Evolutionary conservation across 176 grass and related monocot genomes (phyloP).

Genomic region (Echinochloa phyllopogon): DNA sequence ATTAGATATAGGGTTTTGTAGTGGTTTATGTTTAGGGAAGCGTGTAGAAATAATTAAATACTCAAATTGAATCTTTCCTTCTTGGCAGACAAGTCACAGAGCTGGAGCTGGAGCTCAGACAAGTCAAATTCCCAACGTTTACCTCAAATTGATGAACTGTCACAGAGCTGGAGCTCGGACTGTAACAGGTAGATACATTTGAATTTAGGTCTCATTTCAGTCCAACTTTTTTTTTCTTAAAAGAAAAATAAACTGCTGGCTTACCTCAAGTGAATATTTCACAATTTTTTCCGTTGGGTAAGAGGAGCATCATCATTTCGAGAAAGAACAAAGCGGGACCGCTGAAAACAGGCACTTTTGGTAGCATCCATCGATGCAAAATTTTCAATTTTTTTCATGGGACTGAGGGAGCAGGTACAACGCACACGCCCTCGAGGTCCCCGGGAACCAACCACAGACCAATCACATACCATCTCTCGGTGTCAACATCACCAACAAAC

Average conservation of each 20-base stretch:
- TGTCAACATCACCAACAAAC: conserved; percentile 9
- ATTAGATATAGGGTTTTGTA: no score
- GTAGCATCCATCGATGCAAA: not conserved
- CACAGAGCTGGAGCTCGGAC: no score
- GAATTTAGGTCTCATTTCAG: not conserved
- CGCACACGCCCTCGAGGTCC: not conserved
- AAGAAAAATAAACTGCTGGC: not conserved
- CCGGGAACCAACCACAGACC: conserved; percentile 10
- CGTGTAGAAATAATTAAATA: no score
- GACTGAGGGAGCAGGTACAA: conserved; percentile 4
- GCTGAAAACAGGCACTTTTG: not conserved
- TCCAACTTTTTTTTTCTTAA: not conserved
- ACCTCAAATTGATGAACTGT: no score
- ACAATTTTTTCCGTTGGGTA: not conserved
- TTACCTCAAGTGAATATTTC: not conserved
- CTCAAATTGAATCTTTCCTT: no score
- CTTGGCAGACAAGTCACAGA: no score
- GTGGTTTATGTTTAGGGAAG: no score
- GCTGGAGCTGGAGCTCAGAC: no score
- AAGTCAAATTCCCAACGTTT: no score
- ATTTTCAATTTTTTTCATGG: conserved; percentile 8
- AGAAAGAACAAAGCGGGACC: not conserved
- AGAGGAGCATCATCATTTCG: not conserved
- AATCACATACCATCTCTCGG: not conserved
- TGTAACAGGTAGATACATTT: no score